A percentile compares a stretch with the other conserved stretches of the same genome.
These are phyloP conservation scores for Nicotiana paniculata DNA, from an alignment of 257 asterid species.

Conservation along the genomic window DNA sequence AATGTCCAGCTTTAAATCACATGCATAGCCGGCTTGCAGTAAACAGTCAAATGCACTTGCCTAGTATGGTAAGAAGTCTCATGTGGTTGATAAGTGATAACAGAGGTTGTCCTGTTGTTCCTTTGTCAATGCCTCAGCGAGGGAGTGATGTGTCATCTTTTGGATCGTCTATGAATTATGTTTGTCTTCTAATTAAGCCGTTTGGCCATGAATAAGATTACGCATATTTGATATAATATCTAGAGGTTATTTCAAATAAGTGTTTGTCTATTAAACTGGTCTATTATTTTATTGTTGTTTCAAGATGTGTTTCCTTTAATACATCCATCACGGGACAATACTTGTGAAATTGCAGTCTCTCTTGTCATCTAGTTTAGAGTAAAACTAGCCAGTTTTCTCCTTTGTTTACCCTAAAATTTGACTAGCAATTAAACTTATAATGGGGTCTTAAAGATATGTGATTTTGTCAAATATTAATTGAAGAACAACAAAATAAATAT, in stretches of 20 bases:
- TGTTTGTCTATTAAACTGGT: no score
- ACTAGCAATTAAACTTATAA: no score
- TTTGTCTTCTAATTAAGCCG: background rate
- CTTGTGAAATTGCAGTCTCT: background rate
- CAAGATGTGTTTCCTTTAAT: background rate
- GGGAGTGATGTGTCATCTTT: background rate
- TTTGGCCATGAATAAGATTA: no score
- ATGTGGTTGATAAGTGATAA: background rate
- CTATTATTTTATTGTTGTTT: background rate
- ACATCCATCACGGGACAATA: background rate
- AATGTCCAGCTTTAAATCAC: background rate
- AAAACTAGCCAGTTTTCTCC: background rate
- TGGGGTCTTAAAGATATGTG: no score
- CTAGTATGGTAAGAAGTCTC: background rate
- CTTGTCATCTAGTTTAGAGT: background rate
- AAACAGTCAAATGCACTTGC: background rate
- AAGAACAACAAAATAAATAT: no score
- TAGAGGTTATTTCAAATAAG: no score
- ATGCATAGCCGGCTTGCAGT: background rate
- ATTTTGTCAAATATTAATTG: no score
- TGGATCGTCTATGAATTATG: background rate
- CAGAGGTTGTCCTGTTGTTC: background rate
- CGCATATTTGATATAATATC: no score
- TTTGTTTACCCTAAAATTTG: no score
- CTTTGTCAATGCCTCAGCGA: background rate